Conservation (phyloP, 1,284 basidiomycete genomes). For the Ganoderma leucocontextum region DNA sequence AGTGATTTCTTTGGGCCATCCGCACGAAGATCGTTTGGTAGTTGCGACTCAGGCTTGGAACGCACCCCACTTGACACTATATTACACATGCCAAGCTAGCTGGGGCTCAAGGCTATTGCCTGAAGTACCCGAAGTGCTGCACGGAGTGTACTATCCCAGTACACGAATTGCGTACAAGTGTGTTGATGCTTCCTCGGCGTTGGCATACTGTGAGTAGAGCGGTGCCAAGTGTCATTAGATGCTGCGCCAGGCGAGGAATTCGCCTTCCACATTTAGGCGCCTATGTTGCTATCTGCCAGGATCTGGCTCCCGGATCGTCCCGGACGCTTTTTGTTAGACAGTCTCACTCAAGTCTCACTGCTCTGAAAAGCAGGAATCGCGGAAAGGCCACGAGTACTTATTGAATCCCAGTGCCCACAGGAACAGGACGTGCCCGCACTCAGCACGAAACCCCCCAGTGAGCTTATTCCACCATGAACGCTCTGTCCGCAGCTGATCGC, state of each 20-base stretch:
- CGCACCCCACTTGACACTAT: neutral
- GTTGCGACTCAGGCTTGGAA: neutral
- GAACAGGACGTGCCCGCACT: neutral
- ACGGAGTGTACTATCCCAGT: neutral
- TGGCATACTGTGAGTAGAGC: conserved; percentile 3
- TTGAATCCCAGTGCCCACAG: neutral
- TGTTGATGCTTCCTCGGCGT: neutral
- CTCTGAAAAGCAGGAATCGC: neutral
- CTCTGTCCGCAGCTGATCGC: too few species aligned
- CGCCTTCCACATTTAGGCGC: neutral
- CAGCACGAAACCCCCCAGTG: neutral
- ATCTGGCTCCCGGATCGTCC: neutral
- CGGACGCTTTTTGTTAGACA: neutral
- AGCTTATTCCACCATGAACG: neutral
- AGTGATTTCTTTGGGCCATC: neutral
- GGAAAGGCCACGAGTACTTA: neutral
- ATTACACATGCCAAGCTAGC: neutral
- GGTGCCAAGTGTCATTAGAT: neutral
- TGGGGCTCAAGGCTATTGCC: neutral
- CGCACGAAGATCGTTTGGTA: neutral
- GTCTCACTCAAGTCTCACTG: neutral
- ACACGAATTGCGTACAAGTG: neutral
- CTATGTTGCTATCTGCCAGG: neutral
- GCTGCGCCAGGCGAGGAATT: neutral
- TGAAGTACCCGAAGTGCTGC: neutral